Conservation (phyloP, 805 yeast genomes). For the Starmera dryadoides region DNA sequence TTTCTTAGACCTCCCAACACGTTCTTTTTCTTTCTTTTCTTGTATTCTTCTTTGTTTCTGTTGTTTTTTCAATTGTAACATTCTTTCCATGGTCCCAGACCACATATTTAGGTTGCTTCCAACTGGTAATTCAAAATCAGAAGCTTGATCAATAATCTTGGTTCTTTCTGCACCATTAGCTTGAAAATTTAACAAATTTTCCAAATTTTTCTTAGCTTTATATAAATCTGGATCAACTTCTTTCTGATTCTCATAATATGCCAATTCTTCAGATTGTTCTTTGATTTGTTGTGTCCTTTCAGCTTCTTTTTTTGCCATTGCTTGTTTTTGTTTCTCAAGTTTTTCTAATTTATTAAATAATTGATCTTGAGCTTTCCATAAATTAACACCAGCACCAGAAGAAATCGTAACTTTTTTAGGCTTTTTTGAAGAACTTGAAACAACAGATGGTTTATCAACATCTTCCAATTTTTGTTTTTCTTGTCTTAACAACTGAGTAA, state of each 20-base stretch:
- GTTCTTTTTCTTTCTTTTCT: constrained; percentile 48
- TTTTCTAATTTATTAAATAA: constrained; percentile 55
- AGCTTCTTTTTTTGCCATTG: constrained; percentile 25
- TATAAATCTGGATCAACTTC: constrained; percentile 49
- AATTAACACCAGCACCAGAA: constrained; percentile 55
- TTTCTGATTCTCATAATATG: constrained; percentile 32
- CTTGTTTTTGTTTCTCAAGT: constrained; percentile 28
- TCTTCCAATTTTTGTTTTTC: constrained; percentile 44
- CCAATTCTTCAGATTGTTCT: constrained; percentile 36
- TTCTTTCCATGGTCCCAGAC: constrained; percentile 82
- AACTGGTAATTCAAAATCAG: constrained; percentile 71
- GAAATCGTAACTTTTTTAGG: constrained; percentile 46
- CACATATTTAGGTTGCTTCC: constrained; percentile 54
- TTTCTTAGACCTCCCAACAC: constrained; percentile 67
- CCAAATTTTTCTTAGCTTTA: constrained; percentile 68
- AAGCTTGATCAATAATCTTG: constrained; percentile 83
- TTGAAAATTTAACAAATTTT: constrained; percentile 72
- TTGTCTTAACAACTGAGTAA: constrained; percentile 40
- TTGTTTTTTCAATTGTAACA: constrained; percentile 78
- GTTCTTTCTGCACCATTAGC: constrained; percentile 87
- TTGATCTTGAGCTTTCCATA: constrained; percentile 62
- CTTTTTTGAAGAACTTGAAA: constrained; percentile 16
- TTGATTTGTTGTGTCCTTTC: constrained; percentile 29
- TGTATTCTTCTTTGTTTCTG: constrained; percentile 65
- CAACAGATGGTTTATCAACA: constrained; percentile 5